Conservation (phyloP, 208 protist genomes). For the Wallacemonas sp. region DNA sequence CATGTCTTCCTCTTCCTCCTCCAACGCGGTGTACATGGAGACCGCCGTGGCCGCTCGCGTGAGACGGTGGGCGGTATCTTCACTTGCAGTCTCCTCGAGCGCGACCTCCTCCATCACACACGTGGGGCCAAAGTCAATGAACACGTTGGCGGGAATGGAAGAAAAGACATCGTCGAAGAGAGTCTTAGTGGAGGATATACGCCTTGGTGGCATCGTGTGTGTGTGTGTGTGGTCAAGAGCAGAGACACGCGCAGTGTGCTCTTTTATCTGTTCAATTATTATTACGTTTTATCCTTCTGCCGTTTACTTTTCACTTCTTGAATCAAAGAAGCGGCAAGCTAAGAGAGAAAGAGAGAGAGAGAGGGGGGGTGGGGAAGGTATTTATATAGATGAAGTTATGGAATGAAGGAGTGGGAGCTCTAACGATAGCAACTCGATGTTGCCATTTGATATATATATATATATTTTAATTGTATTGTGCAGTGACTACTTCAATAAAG, state of each 20-base stretch:
- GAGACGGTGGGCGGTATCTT: neutral
- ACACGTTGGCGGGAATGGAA: slow-evolving; percentile 53
- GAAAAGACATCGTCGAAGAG: slow-evolving; percentile 78
- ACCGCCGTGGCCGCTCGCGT: neutral
- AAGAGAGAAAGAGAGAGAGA: slow-evolving; percentile 1
- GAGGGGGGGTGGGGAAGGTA: neutral
- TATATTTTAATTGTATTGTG: too few species aligned
- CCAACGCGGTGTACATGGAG: slow-evolving; percentile 18
- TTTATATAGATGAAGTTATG: neutral
- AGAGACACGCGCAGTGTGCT: too few species aligned
- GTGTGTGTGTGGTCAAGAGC: slow-evolving; percentile 18
- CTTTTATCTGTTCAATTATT: neutral
- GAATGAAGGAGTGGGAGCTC: neutral
- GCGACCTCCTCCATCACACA: slow-evolving; percentile 55
- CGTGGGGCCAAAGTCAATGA: slow-evolving; percentile 55
- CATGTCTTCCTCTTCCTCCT: slow-evolving; percentile 14
- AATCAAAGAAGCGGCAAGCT: slow-evolving; percentile 3
- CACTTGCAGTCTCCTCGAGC: slow-evolving; percentile 27
- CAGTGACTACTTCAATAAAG: too few species aligned
- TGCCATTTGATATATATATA: too few species aligned
- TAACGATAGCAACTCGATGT: too few species aligned
- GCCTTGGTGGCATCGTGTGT: slow-evolving; percentile 33
- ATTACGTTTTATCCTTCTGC: neutral
- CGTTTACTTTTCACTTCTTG: neutral
- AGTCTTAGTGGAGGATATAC: slow-evolving; percentile 48